These are phyloP conservation scores for Chrysopogon serrulatus DNA, from an alignment of 176 grass and related monocot species.

Conservation along the genomic window DNA sequence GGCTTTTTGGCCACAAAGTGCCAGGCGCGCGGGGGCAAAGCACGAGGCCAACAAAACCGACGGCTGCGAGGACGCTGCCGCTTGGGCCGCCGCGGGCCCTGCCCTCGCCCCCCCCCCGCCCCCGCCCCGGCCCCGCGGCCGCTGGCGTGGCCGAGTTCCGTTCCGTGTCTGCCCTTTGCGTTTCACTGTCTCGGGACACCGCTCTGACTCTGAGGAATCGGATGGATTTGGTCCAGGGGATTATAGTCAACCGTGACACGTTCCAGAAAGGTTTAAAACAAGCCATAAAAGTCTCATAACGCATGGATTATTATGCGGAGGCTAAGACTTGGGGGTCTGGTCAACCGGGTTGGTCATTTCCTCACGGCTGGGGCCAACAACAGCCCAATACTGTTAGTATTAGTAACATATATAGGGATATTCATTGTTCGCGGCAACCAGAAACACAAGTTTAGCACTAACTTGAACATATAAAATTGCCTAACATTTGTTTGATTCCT, in stretches of 20 bases:
- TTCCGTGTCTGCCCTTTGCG: not conserved
- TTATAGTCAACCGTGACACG: not conserved
- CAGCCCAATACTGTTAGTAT: no score
- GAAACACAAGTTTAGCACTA: no score
- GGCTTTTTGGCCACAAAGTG: not conserved
- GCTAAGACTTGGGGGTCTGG: not conserved
- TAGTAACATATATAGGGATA: not conserved
- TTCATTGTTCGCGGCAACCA: no score
- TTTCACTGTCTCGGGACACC: not conserved
- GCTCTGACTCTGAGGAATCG: no score
- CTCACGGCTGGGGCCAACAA: not conserved
- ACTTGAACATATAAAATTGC: no score
- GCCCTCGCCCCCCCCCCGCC: no score
- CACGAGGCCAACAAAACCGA: not conserved
- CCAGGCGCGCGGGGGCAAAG: not conserved
- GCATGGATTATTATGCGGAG: not conserved
- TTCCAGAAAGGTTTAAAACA: not conserved
- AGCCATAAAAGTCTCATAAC: not conserved
- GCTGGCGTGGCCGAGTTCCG: not conserved
- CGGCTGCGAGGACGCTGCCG: not conserved
- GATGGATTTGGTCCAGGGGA: not conserved
- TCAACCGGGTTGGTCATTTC: not conserved
- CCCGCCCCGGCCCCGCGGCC: no score
- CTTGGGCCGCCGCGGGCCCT: not conserved
- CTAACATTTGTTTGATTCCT: no score